Conservation (phyloP, 2,329 filamentous ascomycete species). For the Clarireedia sp. region DNA sequence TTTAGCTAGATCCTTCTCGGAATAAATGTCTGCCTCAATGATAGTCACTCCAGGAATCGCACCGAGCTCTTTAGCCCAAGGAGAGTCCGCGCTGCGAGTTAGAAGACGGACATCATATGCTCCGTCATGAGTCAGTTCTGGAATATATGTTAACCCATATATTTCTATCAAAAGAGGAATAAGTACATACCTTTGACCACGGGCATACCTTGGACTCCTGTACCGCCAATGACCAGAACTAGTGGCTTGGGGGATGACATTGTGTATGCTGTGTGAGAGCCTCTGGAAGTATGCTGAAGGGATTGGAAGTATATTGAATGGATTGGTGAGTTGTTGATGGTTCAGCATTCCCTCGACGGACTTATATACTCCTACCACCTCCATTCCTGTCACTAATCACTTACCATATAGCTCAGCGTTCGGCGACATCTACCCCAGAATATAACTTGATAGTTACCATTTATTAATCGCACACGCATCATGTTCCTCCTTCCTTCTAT, state of each 20-base stretch:
- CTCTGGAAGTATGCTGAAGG: neutral
- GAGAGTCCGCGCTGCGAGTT: conserved; percentile 31
- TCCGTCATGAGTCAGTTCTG: conserved; percentile 6
- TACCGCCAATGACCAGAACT: conserved; percentile 41
- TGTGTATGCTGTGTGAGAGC: neutral
- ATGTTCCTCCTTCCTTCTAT: neutral
- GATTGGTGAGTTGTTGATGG: neutral
- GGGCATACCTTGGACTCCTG: conserved; percentile 32
- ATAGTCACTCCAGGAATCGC: conserved; percentile 32
- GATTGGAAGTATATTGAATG: too few relatives aligned
- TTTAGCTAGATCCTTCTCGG: conserved; percentile 29
- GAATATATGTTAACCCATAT: neutral
- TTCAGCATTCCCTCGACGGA: too few relatives aligned
- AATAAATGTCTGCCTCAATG: conserved; percentile 32
- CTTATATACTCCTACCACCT: neutral
- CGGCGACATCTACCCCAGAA: too few relatives aligned
- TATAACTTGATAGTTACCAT: too few relatives aligned
- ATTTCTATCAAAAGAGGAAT: conserved; percentile 18
- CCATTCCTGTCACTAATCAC: neutral
- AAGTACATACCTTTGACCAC: conserved; percentile 28
- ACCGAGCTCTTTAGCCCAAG: conserved; percentile 29
- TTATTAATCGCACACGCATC: neutral
- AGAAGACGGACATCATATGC: conserved; percentile 29
- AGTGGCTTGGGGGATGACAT: conserved; percentile 34
- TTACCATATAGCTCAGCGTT: too few relatives aligned